Base-by-base conservation (phyloP, 2,329 filamentous ascomycete genomes). In the Penicillium carneum region DNA sequence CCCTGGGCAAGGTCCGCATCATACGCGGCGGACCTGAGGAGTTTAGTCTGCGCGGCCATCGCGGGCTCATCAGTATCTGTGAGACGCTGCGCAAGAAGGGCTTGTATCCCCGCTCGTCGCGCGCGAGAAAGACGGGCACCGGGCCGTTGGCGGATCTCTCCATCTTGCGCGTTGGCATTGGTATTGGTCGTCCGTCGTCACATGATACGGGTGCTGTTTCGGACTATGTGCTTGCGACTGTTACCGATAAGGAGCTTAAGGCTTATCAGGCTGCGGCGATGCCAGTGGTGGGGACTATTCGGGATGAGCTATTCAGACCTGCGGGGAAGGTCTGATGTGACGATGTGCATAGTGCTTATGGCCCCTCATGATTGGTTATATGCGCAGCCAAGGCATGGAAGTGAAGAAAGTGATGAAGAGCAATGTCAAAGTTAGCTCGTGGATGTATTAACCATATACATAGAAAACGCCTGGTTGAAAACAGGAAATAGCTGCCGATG, bases 141-240 rank as follows among this genome's bases (percentile, higher is more conserved):
- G 52, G 52, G 31, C 31, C 33, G 7, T 47, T 55, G 41, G 66
- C 65, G 1, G 68, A 70, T 33, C 63, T 80, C 7, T 77, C 78
- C 31, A 81, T 84, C 66, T 76, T 84, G 71, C 83, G 91, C 61
- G 86, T 98, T 52, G 89, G 90, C 0, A 81, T 98, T 12, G 95
- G 95, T 0, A 97, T 98, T 79, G 93, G 92, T n/a, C 82, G 95
- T 47, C 94, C 94, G 6, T 4, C 0, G 81, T 80, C 47, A 88
- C 84, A 93, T 64, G 88, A 92, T 51, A 81, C 83, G 23, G 79
- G 81, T 41, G 86, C 86, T 2, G 93, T 98, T 10, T 86, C 88
- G 45, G 81, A 86, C 26, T 96, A 94, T 80, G 93, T 98, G 45
- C 79, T 98, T 68, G 83, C 83, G 59, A 86, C 87, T 70, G 88